Percentiles rank a stretch among this genome's conserved stretches.
Evolutionary conservation across 176 grass and related monocot species (phyloP).

Genomic region (Zoysia japonica): DNA sequence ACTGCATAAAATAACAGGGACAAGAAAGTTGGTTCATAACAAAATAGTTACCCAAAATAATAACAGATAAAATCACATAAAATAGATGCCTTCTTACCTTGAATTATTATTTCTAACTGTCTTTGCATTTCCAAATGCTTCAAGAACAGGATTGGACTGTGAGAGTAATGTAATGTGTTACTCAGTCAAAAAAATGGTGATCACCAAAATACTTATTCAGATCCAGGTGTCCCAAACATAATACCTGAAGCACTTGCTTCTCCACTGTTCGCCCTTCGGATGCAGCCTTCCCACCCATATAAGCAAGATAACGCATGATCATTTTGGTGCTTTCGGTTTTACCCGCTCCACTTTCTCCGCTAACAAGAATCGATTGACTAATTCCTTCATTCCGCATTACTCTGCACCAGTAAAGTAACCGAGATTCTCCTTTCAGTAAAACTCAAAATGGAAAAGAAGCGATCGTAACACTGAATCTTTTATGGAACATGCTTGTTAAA

Average conservation of each 20-base stretch:
- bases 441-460: conserved; percentile 9
- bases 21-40: conserved; percentile 35
- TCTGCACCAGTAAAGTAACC: conserved; percentile 45
- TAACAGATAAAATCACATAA: conserved; percentile 24
- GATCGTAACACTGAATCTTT: not conserved
- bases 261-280: conserved; percentile 78
- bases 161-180: conserved; percentile 28
- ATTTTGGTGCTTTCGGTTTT: conserved; percentile 99
- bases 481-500: not conserved
- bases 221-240: conserved; percentile 24
- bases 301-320: conserved; percentile 98
- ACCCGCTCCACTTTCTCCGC: conserved; percentile 97
- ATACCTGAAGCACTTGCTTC: conserved; percentile 93
- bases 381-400: conserved; percentile 73
- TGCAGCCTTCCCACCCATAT: conserved; percentile 83
- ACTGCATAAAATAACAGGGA: conserved; percentile 47
- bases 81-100: conserved; percentile 56
- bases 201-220: conserved; percentile 7
- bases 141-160: conserved; percentile 99
- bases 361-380: conserved; percentile 89
- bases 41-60: conserved; percentile 15
- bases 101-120: conserved; percentile 99
- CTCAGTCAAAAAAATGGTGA: conserved; percentile 28
- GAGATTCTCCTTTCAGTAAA: conserved; percentile 30
- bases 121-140: conserved; percentile 99